Evolutionary conservation across 148 eudicot species (phyloP), one percentile per base, ranked within the genome.

Genomic region (Pharnaceum exiguum): DNA sequence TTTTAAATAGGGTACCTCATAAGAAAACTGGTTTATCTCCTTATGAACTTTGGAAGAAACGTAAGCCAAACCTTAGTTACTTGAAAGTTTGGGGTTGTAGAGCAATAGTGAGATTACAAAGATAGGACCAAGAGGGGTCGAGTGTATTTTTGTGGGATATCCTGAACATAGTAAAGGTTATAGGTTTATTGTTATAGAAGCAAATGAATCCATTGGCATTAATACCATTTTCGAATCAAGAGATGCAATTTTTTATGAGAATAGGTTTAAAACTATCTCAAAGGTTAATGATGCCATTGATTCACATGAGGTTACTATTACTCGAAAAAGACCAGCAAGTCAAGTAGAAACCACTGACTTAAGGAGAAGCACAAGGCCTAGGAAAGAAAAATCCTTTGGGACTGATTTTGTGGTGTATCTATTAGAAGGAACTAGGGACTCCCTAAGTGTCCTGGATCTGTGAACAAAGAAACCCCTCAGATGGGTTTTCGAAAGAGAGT

Each of bases 241-340:
- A 18, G 23, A 57, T 57, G 49, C 62, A 1, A 24, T 57, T n/a
- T 57, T 59, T 45, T 38, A 59, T 45, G 40, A 59, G 31, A 44
- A 45, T 11, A 2, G 39, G 4, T 58, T n/a, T 28, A 9, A 16
- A 18, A 27, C 62, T 1, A 45, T 59, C 3, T 40, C 55, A n/a
- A n/a, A n/a, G n/a, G n/a, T n/a, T n/a, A n/a, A n/a, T n/a, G n/a
- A n/a, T n/a, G n/a, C n/a, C n/a, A n/a, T n/a, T n/a, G n/a, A n/a
- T n/a, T n/a, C n/a, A n/a, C n/a, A n/a, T n/a, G n/a, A n/a, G n/a
- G n/a, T n/a, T n/a, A n/a, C n/a, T n/a, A n/a, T n/a, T n/a, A n/a
- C n/a, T n/a, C n/a, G n/a, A n/a, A n/a, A n/a, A n/a, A n/a, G n/a
- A n/a, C n/a, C n/a, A n/a, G n/a, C n/a, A n/a, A n/a, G n/a, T n/a